Conservation (phyloP, 2,329 filamentous ascomycete species). For the Scedosporium dehoogii region DNA sequence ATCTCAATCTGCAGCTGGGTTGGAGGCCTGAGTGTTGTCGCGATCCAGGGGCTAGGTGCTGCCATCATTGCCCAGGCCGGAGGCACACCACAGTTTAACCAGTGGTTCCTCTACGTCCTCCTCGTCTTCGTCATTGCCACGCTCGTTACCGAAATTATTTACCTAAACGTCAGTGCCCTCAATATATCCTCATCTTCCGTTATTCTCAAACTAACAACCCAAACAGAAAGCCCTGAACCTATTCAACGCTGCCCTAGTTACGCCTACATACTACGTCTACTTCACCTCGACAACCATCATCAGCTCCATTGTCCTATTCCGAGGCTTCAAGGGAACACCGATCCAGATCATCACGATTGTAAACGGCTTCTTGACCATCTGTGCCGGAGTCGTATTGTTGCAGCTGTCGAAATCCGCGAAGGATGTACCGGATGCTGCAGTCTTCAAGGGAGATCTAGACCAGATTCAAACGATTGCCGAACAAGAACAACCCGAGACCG, state of each 20-base stretch:
- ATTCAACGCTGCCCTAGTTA: slow-evolving; percentile 94
- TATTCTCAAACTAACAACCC: neutral
- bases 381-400: slow-evolving; percentile 79
- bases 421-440: slow-evolving; percentile 85
- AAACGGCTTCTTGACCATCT: slow-evolving; percentile 89
- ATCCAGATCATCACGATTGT: slow-evolving; percentile 79
- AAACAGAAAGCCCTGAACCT: slow-evolving; percentile 94
- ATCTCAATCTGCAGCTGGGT: slow-evolving; percentile 93
- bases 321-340: slow-evolving; percentile 81
- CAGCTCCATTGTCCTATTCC: slow-evolving; percentile 84
- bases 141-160: slow-evolving; percentile 87
- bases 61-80: slow-evolving; percentile 80
- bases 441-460: slow-evolving; percentile 87
- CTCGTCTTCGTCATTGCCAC: slow-evolving; percentile 86
- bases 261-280: slow-evolving; percentile 96
- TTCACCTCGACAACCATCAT: slow-evolving; percentile 95
- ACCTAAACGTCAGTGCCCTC: slow-evolving; percentile 69
- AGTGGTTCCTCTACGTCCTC: slow-evolving; percentile 93
- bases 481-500: slow-evolving; percentile 89
- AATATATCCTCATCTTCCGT: neutral
- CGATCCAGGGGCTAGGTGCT: slow-evolving; percentile 84
- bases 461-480: slow-evolving; percentile 93
- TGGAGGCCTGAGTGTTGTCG: slow-evolving; percentile 87
- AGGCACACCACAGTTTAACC: slow-evolving; percentile 81
- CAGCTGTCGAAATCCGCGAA: slow-evolving; percentile 98